These are phyloP conservation scores for Stromatinia cepivora DNA, from an alignment of 2,329 filamentous ascomycete genomes.

Conservation along the genomic window DNA sequence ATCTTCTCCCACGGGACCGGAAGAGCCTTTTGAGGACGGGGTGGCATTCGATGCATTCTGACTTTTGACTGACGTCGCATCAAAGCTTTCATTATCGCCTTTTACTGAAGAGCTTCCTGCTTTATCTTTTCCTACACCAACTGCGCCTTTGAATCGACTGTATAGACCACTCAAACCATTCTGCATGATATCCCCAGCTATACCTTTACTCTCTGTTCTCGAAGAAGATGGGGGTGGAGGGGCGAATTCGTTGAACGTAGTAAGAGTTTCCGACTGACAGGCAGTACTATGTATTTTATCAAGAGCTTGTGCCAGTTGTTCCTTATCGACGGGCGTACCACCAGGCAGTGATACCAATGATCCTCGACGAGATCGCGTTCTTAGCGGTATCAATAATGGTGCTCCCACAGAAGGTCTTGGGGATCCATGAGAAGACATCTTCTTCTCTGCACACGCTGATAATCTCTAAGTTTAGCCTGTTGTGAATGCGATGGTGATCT, in stretches of 20 bases:
- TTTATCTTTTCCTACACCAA: conserved; percentile 67
- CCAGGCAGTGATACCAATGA: conserved; percentile 51
- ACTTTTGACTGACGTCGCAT: conserved; percentile 48
- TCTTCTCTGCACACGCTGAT: not conserved
- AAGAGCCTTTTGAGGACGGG: conserved; percentile 46
- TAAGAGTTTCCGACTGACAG: conserved; percentile 80
- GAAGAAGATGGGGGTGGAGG: conserved; percentile 62
- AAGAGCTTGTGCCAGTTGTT: conserved; percentile 73
- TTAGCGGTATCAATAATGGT: conserved; percentile 32
- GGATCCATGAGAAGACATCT: conserved; percentile 40
- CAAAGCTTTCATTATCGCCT: conserved; percentile 48
- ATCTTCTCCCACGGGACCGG: conserved; percentile 46
- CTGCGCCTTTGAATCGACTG: conserved; percentile 77
- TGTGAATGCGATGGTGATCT: not conserved
- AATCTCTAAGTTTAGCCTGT: not conserved
- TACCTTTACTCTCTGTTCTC: conserved; percentile 64
- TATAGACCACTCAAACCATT: conserved; percentile 89
- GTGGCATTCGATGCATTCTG: conserved; percentile 42
- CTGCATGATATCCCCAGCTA: conserved; percentile 73
- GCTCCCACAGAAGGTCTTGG: conserved; percentile 30
- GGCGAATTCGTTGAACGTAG: conserved; percentile 92
- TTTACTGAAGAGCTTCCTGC: conserved; percentile 37
- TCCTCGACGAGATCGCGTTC: conserved; percentile 43
- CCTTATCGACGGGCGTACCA: conserved; percentile 62
- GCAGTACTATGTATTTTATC: conserved; percentile 87